Conservation (phyloP, 192 early-diverging fungal species). For the Backusella mclennaniae region DNA sequence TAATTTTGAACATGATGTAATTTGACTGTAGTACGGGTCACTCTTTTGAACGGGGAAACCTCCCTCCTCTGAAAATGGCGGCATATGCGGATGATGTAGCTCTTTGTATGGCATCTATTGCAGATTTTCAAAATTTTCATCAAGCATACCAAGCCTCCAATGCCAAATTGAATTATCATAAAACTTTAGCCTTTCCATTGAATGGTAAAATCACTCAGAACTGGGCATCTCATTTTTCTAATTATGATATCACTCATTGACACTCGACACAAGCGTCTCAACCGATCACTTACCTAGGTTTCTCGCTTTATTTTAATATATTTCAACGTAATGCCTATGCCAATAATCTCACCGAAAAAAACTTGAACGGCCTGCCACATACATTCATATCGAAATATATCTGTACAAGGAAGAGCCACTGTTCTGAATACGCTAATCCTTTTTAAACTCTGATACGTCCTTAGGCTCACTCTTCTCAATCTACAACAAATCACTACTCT, state of each 20-base stretch:
- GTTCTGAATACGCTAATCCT: slow-evolving; percentile 14
- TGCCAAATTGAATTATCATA: slow-evolving; percentile 27
- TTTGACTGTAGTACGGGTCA: too few relatives aligned
- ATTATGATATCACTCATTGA: background rate
- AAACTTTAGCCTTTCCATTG: slow-evolving; percentile 23
- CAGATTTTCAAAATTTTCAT: slow-evolving; percentile 10
- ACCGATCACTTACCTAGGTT: slow-evolving; percentile 9
- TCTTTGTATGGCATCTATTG: background rate
- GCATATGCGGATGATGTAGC: slow-evolving; percentile 34
- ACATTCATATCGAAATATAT: background rate
- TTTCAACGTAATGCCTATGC: background rate
- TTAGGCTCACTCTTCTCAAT: background rate
- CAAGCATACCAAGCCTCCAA: background rate
- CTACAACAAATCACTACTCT: background rate
- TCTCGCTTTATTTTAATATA: background rate
- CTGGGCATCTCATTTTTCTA: background rate
- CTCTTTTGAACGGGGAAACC: background rate
- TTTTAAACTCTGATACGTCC: slow-evolving; percentile 15
- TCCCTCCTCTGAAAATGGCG: background rate
- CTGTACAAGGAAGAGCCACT: slow-evolving; percentile 12
- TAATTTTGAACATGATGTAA: too few relatives aligned
- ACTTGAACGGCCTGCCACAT: background rate
- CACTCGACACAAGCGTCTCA: background rate
- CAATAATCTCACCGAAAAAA: background rate
- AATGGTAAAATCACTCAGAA: background rate